Conservation (phyloP, 2,329 filamentous ascomycete species). For the Penicillium griseofulvum region DNA sequence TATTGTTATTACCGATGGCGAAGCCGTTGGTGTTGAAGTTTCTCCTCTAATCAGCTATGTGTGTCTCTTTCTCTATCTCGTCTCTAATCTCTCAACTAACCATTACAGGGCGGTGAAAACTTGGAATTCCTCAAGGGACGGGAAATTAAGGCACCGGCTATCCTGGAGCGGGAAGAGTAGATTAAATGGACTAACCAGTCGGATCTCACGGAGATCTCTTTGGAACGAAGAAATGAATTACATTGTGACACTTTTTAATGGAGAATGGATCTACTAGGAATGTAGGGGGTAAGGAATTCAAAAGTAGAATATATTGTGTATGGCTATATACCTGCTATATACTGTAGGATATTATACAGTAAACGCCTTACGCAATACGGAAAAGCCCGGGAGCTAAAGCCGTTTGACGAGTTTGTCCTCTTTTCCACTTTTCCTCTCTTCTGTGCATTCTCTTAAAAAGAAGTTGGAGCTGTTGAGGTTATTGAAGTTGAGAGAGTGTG, state of each 20-base stretch:
- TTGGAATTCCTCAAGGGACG: slow-evolving; percentile 59
- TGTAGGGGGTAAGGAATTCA: slow-evolving; percentile 12
- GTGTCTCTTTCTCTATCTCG: slow-evolving; percentile 50
- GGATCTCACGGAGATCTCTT: slow-evolving; percentile 2
- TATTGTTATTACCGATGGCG: slow-evolving; percentile 63
- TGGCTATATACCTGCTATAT: no score
- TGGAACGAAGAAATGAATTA: slow-evolving; percentile 26
- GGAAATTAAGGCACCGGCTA: slow-evolving; percentile 62
- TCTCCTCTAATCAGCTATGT: slow-evolving; percentile 94
- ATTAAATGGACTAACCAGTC: slow-evolving; percentile 8
- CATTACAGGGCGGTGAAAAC: slow-evolving; percentile 59
- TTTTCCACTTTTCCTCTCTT: slow-evolving; percentile 17
- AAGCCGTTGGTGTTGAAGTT: slow-evolving; percentile 73
- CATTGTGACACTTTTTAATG: slow-evolving; percentile 5
- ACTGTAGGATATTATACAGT: background rate
- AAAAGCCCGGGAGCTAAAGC: slow-evolving; percentile 39
- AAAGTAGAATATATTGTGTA: no score
- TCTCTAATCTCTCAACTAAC: slow-evolving; percentile 8
- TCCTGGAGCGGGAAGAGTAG: slow-evolving; percentile 60
- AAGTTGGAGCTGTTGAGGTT: slow-evolving; percentile 5
- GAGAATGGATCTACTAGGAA: slow-evolving; percentile 19
- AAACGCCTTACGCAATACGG: slow-evolving; percentile 37
- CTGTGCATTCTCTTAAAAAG: slow-evolving; percentile 8
- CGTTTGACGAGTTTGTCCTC: slow-evolving; percentile 28
- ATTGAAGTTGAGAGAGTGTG: slow-evolving; percentile 3